Evolutionary conservation across 2,329 filamentous ascomycete genomes (phyloP), one percentile per base, ranked within the genome.

Genomic region (Leptographium galeiforme): DNA sequence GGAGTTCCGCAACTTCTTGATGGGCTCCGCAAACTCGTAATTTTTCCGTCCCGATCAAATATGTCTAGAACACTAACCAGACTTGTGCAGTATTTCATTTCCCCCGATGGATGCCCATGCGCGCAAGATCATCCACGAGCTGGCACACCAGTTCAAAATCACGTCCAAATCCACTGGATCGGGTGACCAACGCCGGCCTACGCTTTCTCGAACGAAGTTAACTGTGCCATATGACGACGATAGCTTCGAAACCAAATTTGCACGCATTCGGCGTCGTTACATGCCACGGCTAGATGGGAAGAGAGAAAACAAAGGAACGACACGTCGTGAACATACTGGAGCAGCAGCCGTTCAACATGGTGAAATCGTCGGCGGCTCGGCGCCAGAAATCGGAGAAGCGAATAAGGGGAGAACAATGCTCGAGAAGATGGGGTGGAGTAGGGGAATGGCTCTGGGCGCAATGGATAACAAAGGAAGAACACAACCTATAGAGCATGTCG

Each of bases 391-490:
- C 36, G 87, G 87, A 1, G 72, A 74, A 6, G 86, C 85, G 52
- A 97, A 95, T 65, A 88, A 81, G 59, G 93, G 93, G 12, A 79
- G 89, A 50, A 81, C 82, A 4, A 87, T 98, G 81, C 70, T 98
- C 58, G 89, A 95, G 70, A 97, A 93, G 70, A 97, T 97, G 93
- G 93, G 93, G 4, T 98, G 93, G 90, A 86, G 79, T 57, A 84
- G 77, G 51, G 93, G 93, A 6, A 95, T 84, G 63, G 87, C 86
- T 1, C 75, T 98, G 1, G 93, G 93, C 51, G 81, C 87, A 12
- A 64, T 73, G 1, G 82, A 94, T 58, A 95, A 94, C 66, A 87
- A 93, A 67, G 93, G 93, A 36, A 93, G 95, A 51, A 68, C 95
- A 58, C 81, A 88, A 57, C 91, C 91, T 0, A 85, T 98, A 30